Evolutionary conservation across 2,329 filamentous ascomycete genomes (phyloP).

Genomic region (Penicillium paneum): DNA sequence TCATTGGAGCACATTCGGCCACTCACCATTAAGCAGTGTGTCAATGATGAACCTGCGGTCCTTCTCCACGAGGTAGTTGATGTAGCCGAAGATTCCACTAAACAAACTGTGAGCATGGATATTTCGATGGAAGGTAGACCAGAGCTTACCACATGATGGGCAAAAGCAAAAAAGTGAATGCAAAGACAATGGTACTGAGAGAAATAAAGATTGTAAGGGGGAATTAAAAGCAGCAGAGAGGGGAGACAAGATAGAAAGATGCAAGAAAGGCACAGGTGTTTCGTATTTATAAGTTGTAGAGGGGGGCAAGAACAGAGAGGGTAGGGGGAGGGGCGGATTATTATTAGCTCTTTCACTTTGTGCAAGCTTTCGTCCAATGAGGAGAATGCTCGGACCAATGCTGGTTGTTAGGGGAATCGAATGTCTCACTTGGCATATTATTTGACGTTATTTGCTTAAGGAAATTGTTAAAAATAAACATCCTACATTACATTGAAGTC

Average conservation of each 20-base stretch:
- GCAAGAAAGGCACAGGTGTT: slow-evolving; percentile 8
- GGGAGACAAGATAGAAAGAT: background rate
- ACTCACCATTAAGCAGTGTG: slow-evolving; percentile 85
- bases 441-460: background rate
- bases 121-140: background rate
- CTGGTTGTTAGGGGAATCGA: slow-evolving; percentile 10
- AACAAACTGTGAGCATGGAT: slow-evolving; percentile 13
- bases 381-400: slow-evolving; percentile 3
- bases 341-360: slow-evolving; percentile 17
- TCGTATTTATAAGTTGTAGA: slow-evolving; percentile 24
- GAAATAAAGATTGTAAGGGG: background rate
- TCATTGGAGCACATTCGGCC: no score
- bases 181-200: background rate
- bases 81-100: slow-evolving; percentile 71
- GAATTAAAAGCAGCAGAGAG: background rate
- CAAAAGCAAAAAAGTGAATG: slow-evolving; percentile 2
- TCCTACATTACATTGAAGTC: background rate
- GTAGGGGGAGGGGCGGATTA: slow-evolving; percentile 18
- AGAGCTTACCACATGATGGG: slow-evolving; percentile 37
- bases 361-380: slow-evolving; percentile 8
- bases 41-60: slow-evolving; percentile 95
- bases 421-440: slow-evolving; percentile 16
- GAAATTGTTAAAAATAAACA: background rate
- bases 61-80: slow-evolving; percentile 99
- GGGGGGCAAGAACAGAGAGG: slow-evolving; percentile 9